phyloP scores from a whole-genome alignment of 805 yeast species.

The Maudiozyma barnettii region DNA sequence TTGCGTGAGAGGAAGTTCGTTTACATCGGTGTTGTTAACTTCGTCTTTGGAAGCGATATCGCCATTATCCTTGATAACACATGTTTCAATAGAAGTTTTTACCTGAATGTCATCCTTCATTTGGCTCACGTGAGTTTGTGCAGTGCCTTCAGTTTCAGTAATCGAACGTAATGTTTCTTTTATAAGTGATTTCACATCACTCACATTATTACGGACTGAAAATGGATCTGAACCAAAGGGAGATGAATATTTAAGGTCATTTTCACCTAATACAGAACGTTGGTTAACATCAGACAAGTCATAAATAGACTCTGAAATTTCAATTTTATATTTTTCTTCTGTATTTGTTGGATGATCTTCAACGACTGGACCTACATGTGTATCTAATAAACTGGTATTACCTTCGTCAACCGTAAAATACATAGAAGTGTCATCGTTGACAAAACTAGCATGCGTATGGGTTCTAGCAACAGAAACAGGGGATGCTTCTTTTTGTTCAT shows the following conservation, averaged over 20 bases:
- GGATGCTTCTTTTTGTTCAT: not conserved
- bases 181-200: slow-evolving; percentile 4
- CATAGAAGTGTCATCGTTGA: slow-evolving; percentile 3
- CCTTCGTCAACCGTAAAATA: slow-evolving; percentile 13
- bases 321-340: slow-evolving; percentile 10
- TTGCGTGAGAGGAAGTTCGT: no score
- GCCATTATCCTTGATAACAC: no score
- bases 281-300: slow-evolving; percentile 14
- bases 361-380: not conserved
- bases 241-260: slow-evolving; percentile 12
- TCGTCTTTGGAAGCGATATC: no score
- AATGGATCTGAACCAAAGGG: slow-evolving; percentile 19
- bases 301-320: slow-evolving; percentile 17
- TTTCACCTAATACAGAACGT: slow-evolving; percentile 5
- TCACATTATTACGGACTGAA: not conserved
- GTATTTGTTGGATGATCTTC: not conserved
- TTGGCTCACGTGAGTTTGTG: not conserved
- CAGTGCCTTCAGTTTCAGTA: not conserved
- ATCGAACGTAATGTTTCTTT: slow-evolving; percentile 4
- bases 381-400: not conserved
- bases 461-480: not conserved
- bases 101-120: no score
- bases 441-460: not conserved
- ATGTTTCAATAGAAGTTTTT: no score
- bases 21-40: no score